Base-by-base conservation (phyloP, 768 basidiomycete genomes). In the Clavulina sp. region DNA sequence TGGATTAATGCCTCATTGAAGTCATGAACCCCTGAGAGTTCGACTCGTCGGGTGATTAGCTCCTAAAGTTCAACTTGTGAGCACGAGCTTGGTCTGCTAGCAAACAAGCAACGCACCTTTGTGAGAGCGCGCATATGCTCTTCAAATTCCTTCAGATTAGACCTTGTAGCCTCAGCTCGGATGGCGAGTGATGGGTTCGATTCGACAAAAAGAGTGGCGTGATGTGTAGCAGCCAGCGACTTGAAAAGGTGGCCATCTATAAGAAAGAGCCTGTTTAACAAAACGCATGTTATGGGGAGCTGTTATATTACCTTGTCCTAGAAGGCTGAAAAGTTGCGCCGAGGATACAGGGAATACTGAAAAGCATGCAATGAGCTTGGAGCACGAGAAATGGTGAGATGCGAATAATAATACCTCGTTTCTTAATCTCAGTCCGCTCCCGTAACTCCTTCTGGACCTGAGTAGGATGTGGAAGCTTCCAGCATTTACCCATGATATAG, bases 391-490 rank as follows among this genome's bases (percentile, higher is more conserved):
- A 18, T 38, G 34, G 7, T 28, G 24, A 30, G 13, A 23, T 9
- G 24, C 13, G 16, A 13, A 16, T 7, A 49, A 18, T 13, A 9
- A 16, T 49, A 49, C 48, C 32, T 34, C 48, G 7, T 16, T 29
- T 26, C 1, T 16, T 7, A 31, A 49, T 26, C 31, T 29, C 48
- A 7, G 28, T 28, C 13, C 7, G 28, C 16, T 29, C 48, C 32
- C 24, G 7, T 7, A 13, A 16, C 48, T 28, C 32, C 16, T 30
- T 29, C 31, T 49, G 26, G 26, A 13, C 48, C 28, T 49, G 26
- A 29, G 16, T 30, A 33, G 48, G 48, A 31, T 49, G 48, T 7
- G 48, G 48, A 23, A 49, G 28, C 32, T 26, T 30, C 48, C 48
- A 49, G 31, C 16, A 28, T 34, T 34, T 23, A 9, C 24, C 48